A percentile compares a stretch with the other conserved stretches of the same genome.
phyloP scores from a whole-genome alignment of 495 filamentous ascomycete genomes.

The Penicillium mononematosum region DNA sequence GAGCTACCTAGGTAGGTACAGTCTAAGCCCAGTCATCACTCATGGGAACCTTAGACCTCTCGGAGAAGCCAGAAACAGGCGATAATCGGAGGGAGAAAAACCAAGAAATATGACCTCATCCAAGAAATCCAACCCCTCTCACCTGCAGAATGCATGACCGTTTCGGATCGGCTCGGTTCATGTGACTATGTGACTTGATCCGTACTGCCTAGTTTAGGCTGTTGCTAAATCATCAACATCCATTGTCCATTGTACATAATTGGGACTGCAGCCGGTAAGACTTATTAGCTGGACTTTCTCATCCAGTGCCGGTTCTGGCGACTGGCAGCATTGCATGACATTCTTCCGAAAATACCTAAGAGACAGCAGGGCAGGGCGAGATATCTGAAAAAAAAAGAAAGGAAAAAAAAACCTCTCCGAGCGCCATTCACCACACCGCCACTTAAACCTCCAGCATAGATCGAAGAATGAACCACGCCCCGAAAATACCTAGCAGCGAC shows the following conservation, averaged over 20 bases:
- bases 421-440: neutral
- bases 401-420: neutral
- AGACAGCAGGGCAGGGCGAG: neutral
- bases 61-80: neutral
- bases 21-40: constrained; percentile 4
- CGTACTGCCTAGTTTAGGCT: constrained; percentile 2
- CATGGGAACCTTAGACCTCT: neutral
- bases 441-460: constrained; percentile 28
- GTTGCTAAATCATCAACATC: neutral
- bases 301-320: constrained; percentile 1
- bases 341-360: constrained; percentile 4
- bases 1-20: neutral
- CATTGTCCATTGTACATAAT: neutral
- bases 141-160: constrained; percentile 11
- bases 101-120: constrained; percentile 11
- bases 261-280: neutral
- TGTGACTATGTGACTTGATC: constrained; percentile 11
- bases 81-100: constrained; percentile 3
- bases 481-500: constrained; percentile 39
- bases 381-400: constrained; percentile 6
- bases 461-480: constrained; percentile 48
- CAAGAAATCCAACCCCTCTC: neutral
- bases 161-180: constrained; percentile 16
- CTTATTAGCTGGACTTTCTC: neutral
- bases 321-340: constrained; percentile 7